These are phyloP conservation scores for Neckera pumila DNA, from an alignment of 225 moss, liverwort and hornwort species.

Conservation along the genomic window DNA sequence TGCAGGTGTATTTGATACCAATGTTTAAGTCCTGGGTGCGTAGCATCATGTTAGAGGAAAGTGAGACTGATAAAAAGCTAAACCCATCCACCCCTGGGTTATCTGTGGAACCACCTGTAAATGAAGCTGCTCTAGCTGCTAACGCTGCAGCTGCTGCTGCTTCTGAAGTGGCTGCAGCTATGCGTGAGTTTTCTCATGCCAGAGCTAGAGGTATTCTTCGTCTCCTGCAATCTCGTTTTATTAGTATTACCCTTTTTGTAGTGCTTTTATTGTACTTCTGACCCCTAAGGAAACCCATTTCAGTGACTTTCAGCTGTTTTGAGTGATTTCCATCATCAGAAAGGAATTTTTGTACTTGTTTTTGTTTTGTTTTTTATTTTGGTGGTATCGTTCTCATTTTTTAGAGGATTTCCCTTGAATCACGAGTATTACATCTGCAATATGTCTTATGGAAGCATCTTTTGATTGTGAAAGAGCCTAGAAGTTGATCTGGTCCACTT, in stretches of 20 bases:
- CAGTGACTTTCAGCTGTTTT: not conserved
- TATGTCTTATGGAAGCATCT: not conserved
- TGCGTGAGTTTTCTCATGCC: conserved; percentile 73
- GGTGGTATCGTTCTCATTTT: not conserved
- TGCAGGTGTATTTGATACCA: conserved; percentile 66
- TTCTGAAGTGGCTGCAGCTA: conserved; percentile 70
- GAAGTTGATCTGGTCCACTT: not conserved
- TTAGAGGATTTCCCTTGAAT: not conserved
- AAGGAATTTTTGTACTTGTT: not conserved
- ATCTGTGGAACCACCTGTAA: conserved; percentile 25
- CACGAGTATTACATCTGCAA: not conserved
- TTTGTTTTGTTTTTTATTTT: not conserved
- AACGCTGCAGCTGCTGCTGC: conserved; percentile 66
- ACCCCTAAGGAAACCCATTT: not conserved
- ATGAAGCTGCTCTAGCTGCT: conserved; percentile 73
- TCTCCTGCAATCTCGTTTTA: not conserved
- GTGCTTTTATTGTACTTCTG: not conserved
- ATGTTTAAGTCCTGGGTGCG: conserved; percentile 82
- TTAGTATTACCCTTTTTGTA: not conserved
- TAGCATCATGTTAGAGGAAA: conserved; percentile 41
- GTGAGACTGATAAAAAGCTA: conserved; percentile 24
- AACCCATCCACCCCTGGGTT: conserved; percentile 9
- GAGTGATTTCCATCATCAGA: not conserved
- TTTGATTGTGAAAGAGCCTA: not conserved
- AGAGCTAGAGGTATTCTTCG: conserved; percentile 53